A percentile compares a stretch with the other conserved stretches of the same genome.
phyloP scores from a whole-genome alignment of 2,329 filamentous ascomycete genomes.

The Xylariaceae sp. region DNA sequence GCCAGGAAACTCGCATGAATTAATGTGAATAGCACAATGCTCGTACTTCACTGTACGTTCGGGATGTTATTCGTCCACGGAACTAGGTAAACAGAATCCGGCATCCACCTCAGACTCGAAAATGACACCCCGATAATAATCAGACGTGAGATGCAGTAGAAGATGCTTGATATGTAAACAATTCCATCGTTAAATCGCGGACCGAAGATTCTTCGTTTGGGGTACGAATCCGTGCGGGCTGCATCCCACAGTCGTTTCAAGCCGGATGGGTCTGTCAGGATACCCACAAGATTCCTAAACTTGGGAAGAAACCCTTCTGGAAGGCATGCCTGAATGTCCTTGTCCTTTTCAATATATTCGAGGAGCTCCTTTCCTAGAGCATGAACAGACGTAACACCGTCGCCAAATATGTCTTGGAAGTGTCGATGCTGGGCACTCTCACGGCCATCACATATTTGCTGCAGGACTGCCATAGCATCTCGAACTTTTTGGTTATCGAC shows the following conservation, averaged over 20 bases:
- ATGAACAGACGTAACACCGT: not conserved
- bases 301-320: not conserved
- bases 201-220: not conserved
- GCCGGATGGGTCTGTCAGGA: not conserved
- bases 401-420: conserved; percentile 3
- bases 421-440: not conserved
- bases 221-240: conserved; percentile 7
- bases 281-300: not conserved
- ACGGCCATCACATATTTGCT: not conserved
- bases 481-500: not conserved
- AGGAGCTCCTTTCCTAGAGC: conserved; percentile 1
- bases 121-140: conserved; percentile 8
- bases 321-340: not conserved
- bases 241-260: conserved; percentile 4
- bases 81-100: conserved; percentile 11
- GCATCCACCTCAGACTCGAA: conserved; percentile 9
- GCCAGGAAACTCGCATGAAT: no score
- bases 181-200: not conserved
- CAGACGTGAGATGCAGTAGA: conserved; percentile 8
- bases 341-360: not conserved
- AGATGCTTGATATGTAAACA: conserved; percentile 4
- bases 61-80: conserved; percentile 7
- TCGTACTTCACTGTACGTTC: not conserved
- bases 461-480: not conserved
- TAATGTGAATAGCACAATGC: no score